Evolutionary conservation across 1,284 basidiomycete species (phyloP), one percentile per base, ranked within the genome.

Genomic region (Butyriboletus appendiculatus): DNA sequence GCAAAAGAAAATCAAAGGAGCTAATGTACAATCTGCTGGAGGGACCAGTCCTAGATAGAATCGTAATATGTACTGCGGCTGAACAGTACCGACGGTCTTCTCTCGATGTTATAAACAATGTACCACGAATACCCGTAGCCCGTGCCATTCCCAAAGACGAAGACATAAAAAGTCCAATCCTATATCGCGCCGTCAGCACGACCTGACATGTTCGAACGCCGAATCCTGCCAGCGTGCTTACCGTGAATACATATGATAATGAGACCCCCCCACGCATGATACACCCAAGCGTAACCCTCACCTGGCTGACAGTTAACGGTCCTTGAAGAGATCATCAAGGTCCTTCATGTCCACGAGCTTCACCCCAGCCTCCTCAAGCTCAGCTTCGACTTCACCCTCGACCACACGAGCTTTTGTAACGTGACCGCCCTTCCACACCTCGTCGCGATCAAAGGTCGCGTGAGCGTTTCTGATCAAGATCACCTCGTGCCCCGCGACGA

Each of bases 341-440:
- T 85, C 81, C 63, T 79, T 78, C 84, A 87, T 85, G 33, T 85
- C 83, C 53, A 88, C 68, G 40, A 88, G 46, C 63, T 77, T 73
- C 18, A 84, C 86, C 9, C 85, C 86, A 9, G 81, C 80, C 61
- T 85, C 82, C 67, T 86, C 82, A 30, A 88, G 69, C 71, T 86
- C 81, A 8, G 69, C 77, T 68, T 81, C 80, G 26, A 88, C 80
- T 50, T 71, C 72, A 18, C 62, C 62, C 24, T 66, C 65, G 37
- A 68, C 37, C 26, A 45, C 44, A 37, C 54, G 50, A 18, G 85
- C 83, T 0, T 73, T 67, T 0, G 81, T 86, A 39, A 80, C 18
- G 8, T 77, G 75, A 6, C 80, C 81, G 22, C 76, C 79, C 56
- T 81, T 75, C 62, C 80, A 74, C 45, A 82, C 77, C 73, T 87